Base-by-base conservation (phyloP, 768 basidiomycete genomes). In the Trametopsis cervina region DNA sequence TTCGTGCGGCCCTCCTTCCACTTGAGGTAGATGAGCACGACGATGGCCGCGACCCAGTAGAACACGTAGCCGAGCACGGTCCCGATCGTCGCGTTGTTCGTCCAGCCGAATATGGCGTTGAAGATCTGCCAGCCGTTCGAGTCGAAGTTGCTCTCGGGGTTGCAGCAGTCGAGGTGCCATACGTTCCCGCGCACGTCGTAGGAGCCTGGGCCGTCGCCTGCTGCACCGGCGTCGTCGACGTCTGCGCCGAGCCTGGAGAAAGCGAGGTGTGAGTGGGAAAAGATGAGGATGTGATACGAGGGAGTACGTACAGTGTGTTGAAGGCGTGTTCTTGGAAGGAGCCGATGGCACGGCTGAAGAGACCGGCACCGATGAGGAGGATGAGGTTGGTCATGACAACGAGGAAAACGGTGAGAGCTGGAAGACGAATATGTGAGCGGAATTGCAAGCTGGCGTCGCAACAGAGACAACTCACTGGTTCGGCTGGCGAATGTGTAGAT, bases 341-440 rank as follows among this genome's bases (percentile, higher is more conserved):
- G 56, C 82, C 80, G 18, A 90, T 72, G 3, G 83, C 74, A 65
- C 80, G 87, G 56, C 83, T 85, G 70, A 95, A 92, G 22, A 99
- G 77, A 13, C 95, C 95, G 0, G 95, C 85, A 22, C 95, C 95
- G 65, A 99, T 90, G 58, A 98, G 81, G 55, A 97, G 76, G 40
- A 98, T 71, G 54, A 98, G 68, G 71, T 89, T 89, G 44, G 95
- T 95, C 74, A 96, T 98, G 44, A 81, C 72, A 57, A 97, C 69
- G 46, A 99, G 76, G 83, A 98, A 98, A 54, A 92, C 68, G 26
- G 78, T 82, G 26, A 97, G 71, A 1, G 90, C 87, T 80, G 52
- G 20, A n/a, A 2, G 13, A 15, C 20, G 57, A 2, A 50, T 23
- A n/a, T 22, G 36, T 47, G 4, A 42, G 20, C 60, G 59, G 2